These are phyloP conservation scores for Gracilaria caudata DNA, from an alignment of 23 red algal genomes.

Conservation along the genomic window DNA sequence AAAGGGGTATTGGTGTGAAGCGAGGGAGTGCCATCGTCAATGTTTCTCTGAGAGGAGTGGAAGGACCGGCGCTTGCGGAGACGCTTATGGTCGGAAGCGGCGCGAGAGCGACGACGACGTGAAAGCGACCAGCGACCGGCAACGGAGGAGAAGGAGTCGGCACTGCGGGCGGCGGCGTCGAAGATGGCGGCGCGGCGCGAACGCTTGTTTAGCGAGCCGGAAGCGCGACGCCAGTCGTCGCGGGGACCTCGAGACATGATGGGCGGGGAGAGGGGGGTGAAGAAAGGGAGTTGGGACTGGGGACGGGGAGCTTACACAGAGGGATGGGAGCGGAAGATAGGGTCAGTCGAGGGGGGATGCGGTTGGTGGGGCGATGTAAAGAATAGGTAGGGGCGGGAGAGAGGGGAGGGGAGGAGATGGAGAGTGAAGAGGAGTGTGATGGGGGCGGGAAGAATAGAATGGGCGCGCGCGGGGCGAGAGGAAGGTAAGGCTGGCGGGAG, in stretches of 20 bases:
- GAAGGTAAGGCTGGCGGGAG: not conserved
- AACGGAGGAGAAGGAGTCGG: conserved; percentile 70
- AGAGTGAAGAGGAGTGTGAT: not conserved
- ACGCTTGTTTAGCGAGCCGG: conserved; percentile 66
- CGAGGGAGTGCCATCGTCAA: conserved; percentile 53
- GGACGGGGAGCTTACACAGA: conserved; percentile 6
- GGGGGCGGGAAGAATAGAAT: not conserved
- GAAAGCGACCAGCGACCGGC: conserved; percentile 63
- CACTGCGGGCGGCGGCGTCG: conserved; percentile 61
- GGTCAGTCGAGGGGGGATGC: not conserved
- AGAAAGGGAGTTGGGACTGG: not conserved
- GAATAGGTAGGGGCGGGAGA: not conserved
- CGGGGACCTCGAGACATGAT: conserved; percentile 31
- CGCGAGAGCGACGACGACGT: conserved; percentile 50
- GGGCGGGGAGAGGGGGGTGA: not conserved
- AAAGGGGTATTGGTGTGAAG: conserved; percentile 69
- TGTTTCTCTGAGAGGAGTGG: conserved; percentile 36
- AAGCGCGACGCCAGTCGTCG: conserved; percentile 72
- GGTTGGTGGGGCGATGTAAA: not conserved
- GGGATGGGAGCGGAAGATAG: not conserved
- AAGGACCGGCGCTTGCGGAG: conserved; percentile 71
- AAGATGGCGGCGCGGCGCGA: conserved; percentile 62
- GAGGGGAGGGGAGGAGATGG: not conserved
- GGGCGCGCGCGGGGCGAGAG: not conserved
- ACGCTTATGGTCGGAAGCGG: conserved; percentile 64